Evolutionary conservation across 768 basidiomycete species (phyloP).

Genomic region (Lactarius akahatsu): DNA sequence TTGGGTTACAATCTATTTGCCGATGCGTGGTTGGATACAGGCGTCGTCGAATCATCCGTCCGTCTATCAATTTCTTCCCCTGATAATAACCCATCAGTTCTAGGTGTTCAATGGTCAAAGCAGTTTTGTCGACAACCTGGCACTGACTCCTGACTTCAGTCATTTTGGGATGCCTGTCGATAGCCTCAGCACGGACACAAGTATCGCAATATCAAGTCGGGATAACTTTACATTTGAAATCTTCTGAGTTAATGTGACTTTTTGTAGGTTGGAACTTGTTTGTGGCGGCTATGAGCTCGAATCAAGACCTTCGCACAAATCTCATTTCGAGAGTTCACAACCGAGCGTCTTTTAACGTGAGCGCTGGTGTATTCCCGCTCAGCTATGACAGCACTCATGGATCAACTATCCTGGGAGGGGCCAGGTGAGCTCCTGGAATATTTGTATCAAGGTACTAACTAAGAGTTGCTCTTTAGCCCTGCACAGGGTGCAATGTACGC

Average conservation of each 20-base stretch:
- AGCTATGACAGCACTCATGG: conserved; percentile 11
- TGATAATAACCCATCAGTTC: not conserved
- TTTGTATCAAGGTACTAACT: not conserved
- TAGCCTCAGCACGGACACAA: not conserved
- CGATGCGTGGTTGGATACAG: conserved; percentile 56
- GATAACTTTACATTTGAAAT: not conserved
- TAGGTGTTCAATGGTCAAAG: conserved; percentile 18
- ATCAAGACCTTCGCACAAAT: conserved; percentile 3
- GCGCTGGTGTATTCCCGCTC: conserved; percentile 17
- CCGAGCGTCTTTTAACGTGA: conserved; percentile 14
- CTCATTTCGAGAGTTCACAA: conserved; percentile 20
- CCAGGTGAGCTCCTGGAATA: conserved; percentile 16
- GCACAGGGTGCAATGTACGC: conserved; percentile 32
- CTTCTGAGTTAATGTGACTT: not conserved
- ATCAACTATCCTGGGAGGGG: conserved; percentile 4
- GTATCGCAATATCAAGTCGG: not conserved
- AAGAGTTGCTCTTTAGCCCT: conserved; percentile 18
- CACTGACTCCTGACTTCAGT: not conserved
- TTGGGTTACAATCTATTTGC: conserved; percentile 62
- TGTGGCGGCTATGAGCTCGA: conserved; percentile 1
- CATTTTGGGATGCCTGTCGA: conserved; percentile 22
- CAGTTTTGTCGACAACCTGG: conserved; percentile 6
- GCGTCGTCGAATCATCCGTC: conserved; percentile 42
- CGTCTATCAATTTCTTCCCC: not conserved
- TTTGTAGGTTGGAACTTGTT: not conserved